These are phyloP conservation scores for Suillus weaverae DNA, from an alignment of 768 basidiomycete genomes.

Conservation along the genomic window DNA sequence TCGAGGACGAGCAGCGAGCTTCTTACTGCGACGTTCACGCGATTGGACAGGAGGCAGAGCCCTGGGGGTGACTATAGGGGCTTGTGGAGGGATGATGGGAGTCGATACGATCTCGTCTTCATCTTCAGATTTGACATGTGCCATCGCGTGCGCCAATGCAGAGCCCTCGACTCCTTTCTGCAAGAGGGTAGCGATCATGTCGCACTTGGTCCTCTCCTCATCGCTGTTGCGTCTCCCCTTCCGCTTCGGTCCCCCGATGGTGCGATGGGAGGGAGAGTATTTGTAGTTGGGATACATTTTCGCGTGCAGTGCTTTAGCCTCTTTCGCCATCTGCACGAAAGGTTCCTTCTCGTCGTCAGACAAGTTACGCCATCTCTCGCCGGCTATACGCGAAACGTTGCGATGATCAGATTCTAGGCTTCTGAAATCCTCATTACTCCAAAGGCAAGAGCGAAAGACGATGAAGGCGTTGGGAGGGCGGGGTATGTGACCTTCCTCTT, in stretches of 20 bases:
- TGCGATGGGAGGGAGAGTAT: conserved; percentile 46
- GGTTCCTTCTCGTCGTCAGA: conserved; percentile 43
- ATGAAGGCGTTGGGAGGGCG: conserved; percentile 89
- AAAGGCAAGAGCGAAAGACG: conserved; percentile 70
- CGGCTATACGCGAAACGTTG: conserved; percentile 69
- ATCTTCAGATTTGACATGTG: conserved; percentile 1
- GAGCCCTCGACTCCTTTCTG: conserved; percentile 34
- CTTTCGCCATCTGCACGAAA: conserved; percentile 49
- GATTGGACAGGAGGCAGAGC: background rate
- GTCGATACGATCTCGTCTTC: background rate
- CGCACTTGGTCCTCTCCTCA: conserved; percentile 40
- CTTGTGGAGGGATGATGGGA: background rate
- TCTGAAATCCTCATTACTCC: conserved; percentile 50
- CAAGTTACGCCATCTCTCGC: conserved; percentile 64
- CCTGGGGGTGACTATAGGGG: background rate
- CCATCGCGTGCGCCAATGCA: conserved; percentile 23
- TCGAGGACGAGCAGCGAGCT: conserved; percentile 8
- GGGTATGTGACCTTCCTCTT: conserved; percentile 54
- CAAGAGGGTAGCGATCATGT: conserved; percentile 37
- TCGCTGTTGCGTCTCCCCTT: conserved; percentile 33
- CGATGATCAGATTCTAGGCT: conserved; percentile 68
- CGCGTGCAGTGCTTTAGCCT: conserved; percentile 49
- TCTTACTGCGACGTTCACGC: conserved; percentile 11
- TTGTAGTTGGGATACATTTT: conserved; percentile 59
- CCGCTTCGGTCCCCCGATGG: conserved; percentile 34